Conservation (phyloP, 176 grass and related monocot genomes). For the Paspalum notatum region DNA sequence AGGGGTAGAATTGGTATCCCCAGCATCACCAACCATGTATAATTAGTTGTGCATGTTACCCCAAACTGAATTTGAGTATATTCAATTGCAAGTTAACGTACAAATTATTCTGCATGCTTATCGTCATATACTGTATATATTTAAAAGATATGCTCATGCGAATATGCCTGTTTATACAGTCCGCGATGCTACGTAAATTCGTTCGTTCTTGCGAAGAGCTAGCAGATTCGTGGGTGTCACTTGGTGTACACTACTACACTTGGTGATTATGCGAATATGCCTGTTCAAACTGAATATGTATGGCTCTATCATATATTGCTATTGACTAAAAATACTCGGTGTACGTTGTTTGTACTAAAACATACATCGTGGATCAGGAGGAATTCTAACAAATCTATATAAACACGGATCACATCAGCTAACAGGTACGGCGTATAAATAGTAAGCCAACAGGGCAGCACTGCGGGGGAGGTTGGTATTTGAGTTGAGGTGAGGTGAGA, state of each 20-base stretch:
- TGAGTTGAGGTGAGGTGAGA: not conserved
- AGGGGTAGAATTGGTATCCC: too few species aligned
- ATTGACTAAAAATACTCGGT: too few species aligned
- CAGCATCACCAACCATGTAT: too few species aligned
- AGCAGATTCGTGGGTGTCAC: too few species aligned
- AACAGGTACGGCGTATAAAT: slow-evolving; percentile 35
- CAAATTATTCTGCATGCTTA: not conserved
- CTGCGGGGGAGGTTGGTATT: too few species aligned
- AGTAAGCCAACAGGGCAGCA: not conserved
- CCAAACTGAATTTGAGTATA: not conserved
- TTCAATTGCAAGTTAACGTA: not conserved
- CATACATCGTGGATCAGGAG: not conserved
- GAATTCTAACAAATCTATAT: not conserved
- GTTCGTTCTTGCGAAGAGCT: not conserved
- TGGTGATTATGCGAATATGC: too few species aligned
- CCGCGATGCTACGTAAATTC: not conserved
- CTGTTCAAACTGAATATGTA: too few species aligned
- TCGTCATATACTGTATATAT: not conserved
- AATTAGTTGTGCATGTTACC: too few species aligned
- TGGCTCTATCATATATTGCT: too few species aligned
- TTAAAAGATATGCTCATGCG: not conserved
- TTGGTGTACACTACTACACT: too few species aligned
- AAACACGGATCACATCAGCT: not conserved
- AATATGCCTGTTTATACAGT: too few species aligned
- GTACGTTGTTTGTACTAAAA: too few species aligned